Conservation (phyloP, 306 rosid genomes). For the Corylus heterophylla region DNA sequence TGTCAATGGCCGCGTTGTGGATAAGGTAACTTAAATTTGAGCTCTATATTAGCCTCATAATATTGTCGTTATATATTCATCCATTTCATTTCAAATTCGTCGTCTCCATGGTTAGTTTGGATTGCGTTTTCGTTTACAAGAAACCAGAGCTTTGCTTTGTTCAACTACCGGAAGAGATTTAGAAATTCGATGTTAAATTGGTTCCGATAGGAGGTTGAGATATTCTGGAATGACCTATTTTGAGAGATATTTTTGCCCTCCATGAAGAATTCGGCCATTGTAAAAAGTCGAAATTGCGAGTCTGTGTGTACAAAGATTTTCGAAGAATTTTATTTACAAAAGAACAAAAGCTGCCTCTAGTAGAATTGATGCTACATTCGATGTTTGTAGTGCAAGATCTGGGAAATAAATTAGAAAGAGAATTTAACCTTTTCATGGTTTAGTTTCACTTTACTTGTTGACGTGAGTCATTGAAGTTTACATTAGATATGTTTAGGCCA, state of each 20-base stretch:
- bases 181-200: background rate
- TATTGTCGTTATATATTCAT: background rate
- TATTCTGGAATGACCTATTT: background rate
- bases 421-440: background rate
- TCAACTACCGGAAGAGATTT: background rate
- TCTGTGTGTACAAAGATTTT: too few relatives aligned
- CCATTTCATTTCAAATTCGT: too few relatives aligned
- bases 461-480: background rate
- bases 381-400: background rate
- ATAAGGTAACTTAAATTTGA: conserved; percentile 48
- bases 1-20: conserved; percentile 72
- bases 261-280: background rate
- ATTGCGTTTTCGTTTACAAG: background rate
- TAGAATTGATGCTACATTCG: background rate
- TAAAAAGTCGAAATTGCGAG: too few relatives aligned
- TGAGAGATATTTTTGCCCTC: background rate
- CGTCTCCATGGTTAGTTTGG: too few relatives aligned
- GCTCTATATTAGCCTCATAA: background rate
- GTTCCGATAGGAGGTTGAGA: background rate
- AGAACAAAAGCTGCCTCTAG: background rate
- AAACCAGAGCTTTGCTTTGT: background rate
- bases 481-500: background rate
- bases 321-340: too few relatives aligned
- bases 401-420: background rate
- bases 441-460: background rate